Percentiles rank a stretch among this genome's conserved stretches.
phyloP scores from a whole-genome alignment of 1,284 basidiomycete genomes.

The Malassezia furfur region DNA sequence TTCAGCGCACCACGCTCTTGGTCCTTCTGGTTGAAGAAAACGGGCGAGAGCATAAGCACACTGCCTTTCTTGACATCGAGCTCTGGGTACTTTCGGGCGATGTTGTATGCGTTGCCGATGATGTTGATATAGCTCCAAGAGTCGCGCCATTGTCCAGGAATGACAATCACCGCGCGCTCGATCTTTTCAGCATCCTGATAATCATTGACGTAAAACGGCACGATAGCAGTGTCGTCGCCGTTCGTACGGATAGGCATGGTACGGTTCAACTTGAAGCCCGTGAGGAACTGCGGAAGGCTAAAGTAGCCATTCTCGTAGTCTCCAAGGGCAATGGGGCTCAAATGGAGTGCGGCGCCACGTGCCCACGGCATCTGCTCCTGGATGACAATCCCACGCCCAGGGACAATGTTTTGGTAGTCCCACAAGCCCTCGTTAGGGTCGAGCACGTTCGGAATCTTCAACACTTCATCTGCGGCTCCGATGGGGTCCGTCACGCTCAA shows the following conservation, averaged over 20 bases:
- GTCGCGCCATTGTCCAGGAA: slow-evolving; percentile 38
- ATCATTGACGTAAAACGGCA: slow-evolving; percentile 31
- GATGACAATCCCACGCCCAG: slow-evolving; percentile 6
- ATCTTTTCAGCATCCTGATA: slow-evolving; percentile 25
- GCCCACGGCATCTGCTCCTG: slow-evolving; percentile 32
- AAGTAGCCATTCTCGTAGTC: slow-evolving; percentile 50
- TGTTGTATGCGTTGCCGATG: slow-evolving; percentile 25
- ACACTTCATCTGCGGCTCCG: slow-evolving; percentile 28
- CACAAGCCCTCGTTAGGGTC: slow-evolving; percentile 14
- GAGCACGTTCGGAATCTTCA: slow-evolving; percentile 23
- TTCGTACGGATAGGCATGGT: slow-evolving; percentile 17
- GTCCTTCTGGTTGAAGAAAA: slow-evolving; percentile 34
- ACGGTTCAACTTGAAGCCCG: slow-evolving; percentile 32
- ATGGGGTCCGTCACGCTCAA: slow-evolving; percentile 22
- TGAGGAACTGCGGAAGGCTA: slow-evolving; percentile 21
- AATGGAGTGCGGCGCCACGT: slow-evolving; percentile 19
- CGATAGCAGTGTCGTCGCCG: neutral
- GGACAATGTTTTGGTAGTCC: slow-evolving; percentile 19
- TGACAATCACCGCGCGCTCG: slow-evolving; percentile 37
- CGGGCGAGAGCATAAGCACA: slow-evolving; percentile 33
- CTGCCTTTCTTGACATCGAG: slow-evolving; percentile 21
- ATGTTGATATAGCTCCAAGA: slow-evolving; percentile 40
- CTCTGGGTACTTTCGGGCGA: slow-evolving; percentile 10
- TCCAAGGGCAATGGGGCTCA: slow-evolving; percentile 25
- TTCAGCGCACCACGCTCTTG: slow-evolving; percentile 20